phyloP scores from a whole-genome alignment of 179 eudicot genomes.

The Drosera spatulata region DNA sequence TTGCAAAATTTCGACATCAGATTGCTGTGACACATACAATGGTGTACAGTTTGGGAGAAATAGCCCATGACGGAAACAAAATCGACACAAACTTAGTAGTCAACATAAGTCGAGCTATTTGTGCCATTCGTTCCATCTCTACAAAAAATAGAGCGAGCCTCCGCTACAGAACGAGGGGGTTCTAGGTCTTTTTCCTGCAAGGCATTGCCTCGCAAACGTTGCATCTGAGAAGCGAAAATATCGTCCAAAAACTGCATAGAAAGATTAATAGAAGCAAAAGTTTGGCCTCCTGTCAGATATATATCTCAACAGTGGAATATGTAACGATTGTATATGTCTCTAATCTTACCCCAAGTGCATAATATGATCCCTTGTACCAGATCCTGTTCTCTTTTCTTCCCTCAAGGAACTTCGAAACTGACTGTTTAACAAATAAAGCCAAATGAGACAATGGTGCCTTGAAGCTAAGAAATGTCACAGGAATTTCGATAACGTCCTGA shows the following conservation, averaged over 20 bases:
- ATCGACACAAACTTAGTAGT: slow-evolving; percentile 21
- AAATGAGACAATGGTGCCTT: neutral
- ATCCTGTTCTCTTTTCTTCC: slow-evolving; percentile 85
- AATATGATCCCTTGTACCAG: slow-evolving; percentile 82
- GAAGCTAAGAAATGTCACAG: neutral
- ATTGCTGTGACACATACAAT: no score
- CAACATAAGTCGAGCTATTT: slow-evolving; percentile 40
- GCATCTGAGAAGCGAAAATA: slow-evolving; percentile 80
- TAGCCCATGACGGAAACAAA: neutral
- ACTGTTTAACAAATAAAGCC: slow-evolving; percentile 16
- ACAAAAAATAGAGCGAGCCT: slow-evolving; percentile 77
- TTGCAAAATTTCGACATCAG: no score
- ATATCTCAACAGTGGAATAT: neutral
- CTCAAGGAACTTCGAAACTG: slow-evolving; percentile 63
- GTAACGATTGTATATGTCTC: neutral
- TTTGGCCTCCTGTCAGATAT: neutral
- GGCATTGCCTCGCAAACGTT: slow-evolving; percentile 65
- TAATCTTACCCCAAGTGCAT: slow-evolving; percentile 73
- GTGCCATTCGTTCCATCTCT: slow-evolving; percentile 52
- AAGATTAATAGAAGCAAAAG: neutral
- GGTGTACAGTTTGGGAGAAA: neutral
- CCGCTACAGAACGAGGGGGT: slow-evolving; percentile 65
- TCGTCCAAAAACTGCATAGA: slow-evolving; percentile 62
- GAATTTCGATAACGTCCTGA: no score
- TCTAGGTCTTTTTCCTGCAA: slow-evolving; percentile 73